Base-by-base conservation (phyloP, 352 stramenopile species). In the Sclerospora graminicola region DNA sequence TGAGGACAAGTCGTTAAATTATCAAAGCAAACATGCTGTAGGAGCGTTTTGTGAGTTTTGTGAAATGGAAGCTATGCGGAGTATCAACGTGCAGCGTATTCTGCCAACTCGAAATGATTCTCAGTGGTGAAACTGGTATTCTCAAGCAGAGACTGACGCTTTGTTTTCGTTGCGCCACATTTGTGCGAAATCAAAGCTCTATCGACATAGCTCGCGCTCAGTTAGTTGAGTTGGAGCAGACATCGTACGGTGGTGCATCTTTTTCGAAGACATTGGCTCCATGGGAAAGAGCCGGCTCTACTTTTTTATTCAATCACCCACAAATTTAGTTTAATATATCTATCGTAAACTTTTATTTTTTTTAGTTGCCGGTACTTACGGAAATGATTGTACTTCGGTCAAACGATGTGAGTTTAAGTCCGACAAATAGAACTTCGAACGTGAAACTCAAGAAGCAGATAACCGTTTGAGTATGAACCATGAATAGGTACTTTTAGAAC, bases 11-110 rank as follows among this genome's bases (percentile, higher is more conserved):
- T n/a, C 32, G n/a, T 7, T 16, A 5, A 51, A 37, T 9, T 27
- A 6, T 10, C 37, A 36, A 30, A 47, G 33, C 28, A 38, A 56
- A 11, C 18, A 13, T 29, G 29, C 28, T 0, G 32, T 23, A 9
- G n/a, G n/a, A n/a, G n/a, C n/a, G n/a, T n/a, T n/a, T n/a, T 61
- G 53, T 20, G 53, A 61, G 20, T 51, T 61, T 30, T 61, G 53
- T 16, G n/a, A 38, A 45, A n/a, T 41, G 26, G 2, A 40, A 20
- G 39, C 30, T 61, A 8, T 61, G 53, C 26, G 31, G 29, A 4
- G 38, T 23, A 11, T 43, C 47, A 10, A 46, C 43, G 9, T 61
- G 41, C 29, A 36, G 47, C 14, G 18, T 24, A 5, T 32, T 20
- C 4, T 50, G 47, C 9, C 47, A 61, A 18, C 18, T 61, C 1